These are phyloP conservation scores for Zygosaccharomyces sapae DNA, from an alignment of 1,139 yeast genomes.

Conservation along the genomic window DNA sequence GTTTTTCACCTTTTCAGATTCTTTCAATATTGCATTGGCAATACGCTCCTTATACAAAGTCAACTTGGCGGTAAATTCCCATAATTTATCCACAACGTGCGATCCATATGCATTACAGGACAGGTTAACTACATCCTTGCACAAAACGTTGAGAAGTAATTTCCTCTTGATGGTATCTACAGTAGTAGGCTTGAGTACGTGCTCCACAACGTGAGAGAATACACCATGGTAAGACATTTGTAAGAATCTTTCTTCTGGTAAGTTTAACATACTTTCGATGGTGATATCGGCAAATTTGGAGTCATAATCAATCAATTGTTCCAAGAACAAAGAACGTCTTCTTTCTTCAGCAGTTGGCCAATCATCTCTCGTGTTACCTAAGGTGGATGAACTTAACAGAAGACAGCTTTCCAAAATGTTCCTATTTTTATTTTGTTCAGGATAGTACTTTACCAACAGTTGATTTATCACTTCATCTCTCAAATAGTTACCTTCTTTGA, in stretches of 20 bases:
- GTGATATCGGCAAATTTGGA: slow-evolving; percentile 53
- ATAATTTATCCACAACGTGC: slow-evolving; percentile 79
- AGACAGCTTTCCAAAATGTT: slow-evolving; percentile 65
- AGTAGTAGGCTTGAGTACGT: slow-evolving; percentile 49
- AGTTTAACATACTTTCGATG: slow-evolving; percentile 55
- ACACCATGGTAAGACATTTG: slow-evolving; percentile 86
- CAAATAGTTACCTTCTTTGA: slow-evolving; percentile 53
- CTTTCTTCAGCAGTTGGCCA: slow-evolving; percentile 93
- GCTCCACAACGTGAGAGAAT: slow-evolving; percentile 79
- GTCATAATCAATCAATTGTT: slow-evolving; percentile 66
- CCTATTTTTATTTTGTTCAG: slow-evolving; percentile 41
- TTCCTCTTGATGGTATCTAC: slow-evolving; percentile 60
- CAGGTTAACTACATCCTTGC: slow-evolving; percentile 52
- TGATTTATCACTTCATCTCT: slow-evolving; percentile 62
- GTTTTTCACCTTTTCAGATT: slow-evolving; percentile 68
- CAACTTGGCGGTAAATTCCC: slow-evolving; percentile 72
- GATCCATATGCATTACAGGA: slow-evolving; percentile 90
- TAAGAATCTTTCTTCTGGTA: slow-evolving; percentile 54
- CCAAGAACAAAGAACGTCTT: slow-evolving; percentile 70
- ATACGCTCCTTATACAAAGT: slow-evolving; percentile 84
- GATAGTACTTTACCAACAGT: slow-evolving; percentile 56
- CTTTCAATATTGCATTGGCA: slow-evolving; percentile 62
- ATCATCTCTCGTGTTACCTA: slow-evolving; percentile 78
- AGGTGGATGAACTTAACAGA: slow-evolving; percentile 61
- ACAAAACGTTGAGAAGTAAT: slow-evolving; percentile 58